phyloP scores from a whole-genome alignment of 352 stramenopile species.

The Globisporangium megalacanthum region DNA sequence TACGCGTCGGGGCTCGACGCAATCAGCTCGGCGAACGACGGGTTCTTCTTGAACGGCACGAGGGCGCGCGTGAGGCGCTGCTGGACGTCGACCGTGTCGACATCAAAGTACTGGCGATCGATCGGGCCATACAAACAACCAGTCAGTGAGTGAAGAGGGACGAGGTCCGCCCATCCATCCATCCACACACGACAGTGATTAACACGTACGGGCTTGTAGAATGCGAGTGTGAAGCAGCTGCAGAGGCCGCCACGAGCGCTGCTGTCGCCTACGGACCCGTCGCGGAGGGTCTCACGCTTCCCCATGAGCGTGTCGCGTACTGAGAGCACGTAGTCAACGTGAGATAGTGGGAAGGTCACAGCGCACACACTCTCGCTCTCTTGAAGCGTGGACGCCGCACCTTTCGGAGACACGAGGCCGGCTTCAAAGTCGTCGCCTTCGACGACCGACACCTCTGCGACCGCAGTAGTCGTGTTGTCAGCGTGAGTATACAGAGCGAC shows the following conservation, averaged over 20 bases:
- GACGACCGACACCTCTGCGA: slow-evolving; percentile 69
- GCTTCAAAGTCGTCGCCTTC: slow-evolving; percentile 68
- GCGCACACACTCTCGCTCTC: no score
- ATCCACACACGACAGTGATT: background rate
- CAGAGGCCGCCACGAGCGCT: slow-evolving; percentile 47
- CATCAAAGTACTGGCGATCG: slow-evolving; percentile 70
- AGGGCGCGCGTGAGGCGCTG: slow-evolving; percentile 64
- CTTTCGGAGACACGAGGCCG: slow-evolving; percentile 71
- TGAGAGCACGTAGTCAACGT: slow-evolving; percentile 1
- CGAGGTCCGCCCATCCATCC: background rate
- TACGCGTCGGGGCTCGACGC: slow-evolving; percentile 64
- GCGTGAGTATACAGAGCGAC: no score
- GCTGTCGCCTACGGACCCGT: slow-evolving; percentile 21
- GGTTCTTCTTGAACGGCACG: slow-evolving; percentile 83
- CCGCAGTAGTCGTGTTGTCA: background rate
- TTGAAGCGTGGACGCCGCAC: slow-evolving; percentile 12
- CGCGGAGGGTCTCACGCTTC: slow-evolving; percentile 33
- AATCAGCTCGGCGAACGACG: slow-evolving; percentile 71
- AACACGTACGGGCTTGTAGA: slow-evolving; percentile 68
- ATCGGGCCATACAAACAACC: no score
- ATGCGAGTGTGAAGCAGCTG: slow-evolving; percentile 76
- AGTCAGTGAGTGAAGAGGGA: background rate
- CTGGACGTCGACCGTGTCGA: slow-evolving; percentile 79
- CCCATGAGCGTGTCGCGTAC: slow-evolving; percentile 59
- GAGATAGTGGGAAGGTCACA: no score